Evolutionary conservation across 768 basidiomycete species (phyloP).

Genomic region (Chalciporus sphaerocephalus): DNA sequence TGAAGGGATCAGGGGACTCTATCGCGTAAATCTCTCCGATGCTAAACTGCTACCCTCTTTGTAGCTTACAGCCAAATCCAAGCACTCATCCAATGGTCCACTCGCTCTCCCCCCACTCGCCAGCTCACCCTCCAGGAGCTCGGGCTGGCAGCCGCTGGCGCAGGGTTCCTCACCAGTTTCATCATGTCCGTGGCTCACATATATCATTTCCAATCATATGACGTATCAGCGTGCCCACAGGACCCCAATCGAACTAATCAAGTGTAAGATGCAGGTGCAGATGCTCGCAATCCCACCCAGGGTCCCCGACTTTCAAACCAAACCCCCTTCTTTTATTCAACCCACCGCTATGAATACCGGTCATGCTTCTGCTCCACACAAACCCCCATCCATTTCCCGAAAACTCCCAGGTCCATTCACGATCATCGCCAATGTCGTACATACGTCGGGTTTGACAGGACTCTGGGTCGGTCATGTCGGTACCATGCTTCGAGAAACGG

Average conservation of each 20-base stretch:
- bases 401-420: constrained; percentile 48
- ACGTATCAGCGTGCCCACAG: constrained; percentile 34
- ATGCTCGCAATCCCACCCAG: constrained; percentile 44
- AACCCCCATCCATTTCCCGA: constrained; percentile 9
- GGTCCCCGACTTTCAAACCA: constrained; percentile 11
- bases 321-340: constrained; percentile 15
- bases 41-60: constrained; percentile 84
- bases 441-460: constrained; percentile 54
- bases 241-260: constrained; percentile 90
- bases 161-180: constrained; percentile 77
- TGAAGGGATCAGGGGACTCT: constrained; percentile 56
- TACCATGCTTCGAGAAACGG: constrained; percentile 83
- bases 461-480: constrained; percentile 86
- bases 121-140: constrained; percentile 60
- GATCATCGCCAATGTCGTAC: constrained; percentile 44
- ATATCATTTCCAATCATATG: not conserved
- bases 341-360: constrained; percentile 1
- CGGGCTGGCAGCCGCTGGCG: constrained; percentile 70
- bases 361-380: constrained; percentile 6
- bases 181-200: constrained; percentile 54
- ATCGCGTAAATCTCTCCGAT: too few species aligned
- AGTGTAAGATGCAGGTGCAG: constrained; percentile 95
- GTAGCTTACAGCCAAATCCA: constrained; percentile 73
- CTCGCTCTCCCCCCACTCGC: constrained; percentile 24
- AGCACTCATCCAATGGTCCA: constrained; percentile 43